Base-by-base conservation (phyloP, 331 rosid species). In the Rosa hybrid region DNA sequence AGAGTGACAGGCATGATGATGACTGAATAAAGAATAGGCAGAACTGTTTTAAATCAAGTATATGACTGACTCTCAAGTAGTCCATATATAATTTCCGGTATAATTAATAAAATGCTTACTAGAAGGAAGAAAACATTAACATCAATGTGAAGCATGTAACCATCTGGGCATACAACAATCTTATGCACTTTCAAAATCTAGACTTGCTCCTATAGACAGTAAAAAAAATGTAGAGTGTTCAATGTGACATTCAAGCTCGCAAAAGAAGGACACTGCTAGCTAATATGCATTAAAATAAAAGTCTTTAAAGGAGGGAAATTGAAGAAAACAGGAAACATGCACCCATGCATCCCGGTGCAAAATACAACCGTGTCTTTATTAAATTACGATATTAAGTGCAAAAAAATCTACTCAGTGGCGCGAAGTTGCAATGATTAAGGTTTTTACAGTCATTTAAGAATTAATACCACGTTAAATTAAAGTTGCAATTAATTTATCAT, bases 41-140 rank as follows among this genome's bases (percentile, higher is more conserved):
- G 45, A 38, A 42, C n/a, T 39, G 20, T 5, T 16, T n/a, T 41
- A 18, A 42, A 39, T 42, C 27, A 11, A 68, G 5, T 34, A 17
- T 14, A 34, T 5, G 18, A 38, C 46, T 2, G 12, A 27, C 46
- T 65, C 21, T 65, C 6, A 42, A 39, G 8, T 7, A 41, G 27
- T 39, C 42, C 51, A 20, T 18, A 34, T 41, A 65, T 6, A 12
- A 13, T 38, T 62, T 62, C 39, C 18, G 5, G 16, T 53, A n/a
- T 53, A 57, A 57, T 57, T n/a, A 27, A 27, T 14, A 27, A 5
- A 6, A 5, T 34, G 1, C 18, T 34, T n/a, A 67, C 11, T 7
- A 48, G 53, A 65, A 77, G 46, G 46, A 77, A 78, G 27, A 7
- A 50, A 49, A 50, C 42, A 65, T 56, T 25, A 67, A 16, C 21